phyloP scores from a whole-genome alignment of 2,329 filamentous ascomycete species.

The Metarhizium robertsii region DNA sequence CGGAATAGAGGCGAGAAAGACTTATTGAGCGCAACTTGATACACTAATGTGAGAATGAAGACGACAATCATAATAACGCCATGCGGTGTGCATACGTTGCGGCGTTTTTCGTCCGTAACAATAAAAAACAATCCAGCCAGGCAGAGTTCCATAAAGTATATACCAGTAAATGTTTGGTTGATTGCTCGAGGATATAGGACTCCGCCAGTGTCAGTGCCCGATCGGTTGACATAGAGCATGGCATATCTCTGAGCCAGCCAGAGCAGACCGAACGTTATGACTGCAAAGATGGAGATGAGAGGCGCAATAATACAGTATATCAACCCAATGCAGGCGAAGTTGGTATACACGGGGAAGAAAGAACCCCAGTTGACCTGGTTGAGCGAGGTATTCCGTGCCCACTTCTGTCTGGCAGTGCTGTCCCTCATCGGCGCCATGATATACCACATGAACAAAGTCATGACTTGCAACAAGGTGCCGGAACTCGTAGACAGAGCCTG shows the following conservation, averaged over 20 bases:
- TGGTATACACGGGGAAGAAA: constrained; percentile 94
- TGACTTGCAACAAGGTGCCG: constrained; percentile 76
- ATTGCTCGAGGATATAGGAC: constrained; percentile 85
- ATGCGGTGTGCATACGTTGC: constrained; percentile 59
- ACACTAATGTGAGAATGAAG: constrained; percentile 60
- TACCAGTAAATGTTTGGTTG: constrained; percentile 88
- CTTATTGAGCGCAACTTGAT: constrained; percentile 70
- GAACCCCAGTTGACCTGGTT: constrained; percentile 78
- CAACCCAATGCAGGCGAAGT: constrained; percentile 84
- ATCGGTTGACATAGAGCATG: constrained; percentile 88
- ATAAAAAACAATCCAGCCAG: constrained; percentile 87
- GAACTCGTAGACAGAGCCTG: constrained; percentile 88
- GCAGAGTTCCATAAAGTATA: constrained; percentile 91
- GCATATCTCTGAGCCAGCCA: constrained; percentile 97
- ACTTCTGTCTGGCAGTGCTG: constrained; percentile 74
- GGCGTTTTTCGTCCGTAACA: constrained; percentile 43
- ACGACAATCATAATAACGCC: constrained; percentile 78
- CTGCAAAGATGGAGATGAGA: constrained; percentile 83
- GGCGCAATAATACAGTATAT: constrained; percentile 87
- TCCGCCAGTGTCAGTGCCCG: constrained; percentile 83
- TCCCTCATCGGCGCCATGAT: constrained; percentile 73
- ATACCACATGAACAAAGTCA: constrained; percentile 72
- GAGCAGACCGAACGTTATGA: constrained; percentile 82
- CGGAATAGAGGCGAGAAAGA: constrained; percentile 80
- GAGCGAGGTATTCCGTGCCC: constrained; percentile 71